Conservation (phyloP, 176 grass and related monocot species). For the Otatea glauca region DNA sequence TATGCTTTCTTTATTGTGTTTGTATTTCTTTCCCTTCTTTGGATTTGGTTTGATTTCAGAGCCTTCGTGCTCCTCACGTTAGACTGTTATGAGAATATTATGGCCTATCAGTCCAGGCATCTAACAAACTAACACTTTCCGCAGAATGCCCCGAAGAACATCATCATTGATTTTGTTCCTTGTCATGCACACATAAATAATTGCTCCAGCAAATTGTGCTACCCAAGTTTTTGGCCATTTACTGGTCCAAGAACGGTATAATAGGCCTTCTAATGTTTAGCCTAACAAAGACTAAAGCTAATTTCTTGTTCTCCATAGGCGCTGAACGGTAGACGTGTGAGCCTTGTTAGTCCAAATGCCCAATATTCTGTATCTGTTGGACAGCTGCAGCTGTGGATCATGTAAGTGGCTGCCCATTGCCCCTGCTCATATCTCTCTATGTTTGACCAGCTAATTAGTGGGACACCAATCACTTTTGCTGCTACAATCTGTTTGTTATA, state of each 20-base stretch:
- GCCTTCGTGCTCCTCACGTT: not conserved
- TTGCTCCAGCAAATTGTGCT: conserved; percentile 8
- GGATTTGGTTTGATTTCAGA: conserved; percentile 17
- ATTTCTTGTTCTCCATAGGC: conserved; percentile 3
- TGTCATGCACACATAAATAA: not conserved
- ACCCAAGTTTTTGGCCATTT: conserved; percentile 6
- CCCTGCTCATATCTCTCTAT: not conserved
- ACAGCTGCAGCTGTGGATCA: conserved; percentile 34
- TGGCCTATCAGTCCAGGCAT: not conserved
- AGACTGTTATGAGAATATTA: not conserved
- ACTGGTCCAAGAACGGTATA: not conserved
- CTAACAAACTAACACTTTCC: not conserved
- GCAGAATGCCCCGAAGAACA: not conserved
- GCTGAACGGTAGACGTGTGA: conserved; percentile 42
- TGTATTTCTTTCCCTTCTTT: conserved; percentile 1
- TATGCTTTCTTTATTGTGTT: not conserved
- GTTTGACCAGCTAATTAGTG: conserved; percentile 53
- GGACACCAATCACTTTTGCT: conserved; percentile 41
- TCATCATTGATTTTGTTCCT: not conserved
- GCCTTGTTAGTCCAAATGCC: conserved; percentile 14
- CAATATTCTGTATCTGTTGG: not conserved
- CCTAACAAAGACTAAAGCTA: not conserved
- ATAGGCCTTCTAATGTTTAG: not conserved
- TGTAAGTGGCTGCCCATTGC: conserved; percentile 47
- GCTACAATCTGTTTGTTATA: not conserved